A percentile compares a stretch with the other conserved stretches of the same genome.
Evolutionary conservation across 257 asterid species (phyloP).

Genomic region (Striga asiatica): DNA sequence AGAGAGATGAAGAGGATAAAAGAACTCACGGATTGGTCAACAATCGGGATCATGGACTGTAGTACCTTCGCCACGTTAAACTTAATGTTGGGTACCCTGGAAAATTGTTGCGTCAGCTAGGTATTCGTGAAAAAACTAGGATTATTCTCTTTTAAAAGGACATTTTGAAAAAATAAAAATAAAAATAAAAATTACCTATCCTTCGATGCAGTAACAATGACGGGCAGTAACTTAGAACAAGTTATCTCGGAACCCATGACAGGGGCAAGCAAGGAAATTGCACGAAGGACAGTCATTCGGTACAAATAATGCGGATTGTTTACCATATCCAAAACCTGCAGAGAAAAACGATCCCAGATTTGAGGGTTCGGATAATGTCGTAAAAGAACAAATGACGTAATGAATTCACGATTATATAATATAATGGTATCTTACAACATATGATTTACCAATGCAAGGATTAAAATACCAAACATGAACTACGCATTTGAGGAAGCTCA

Average conservation of each 20-base stretch:
- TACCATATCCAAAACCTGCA: constrained; percentile 73
- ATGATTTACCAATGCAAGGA: neutral
- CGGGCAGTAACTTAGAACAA: constrained; percentile 73
- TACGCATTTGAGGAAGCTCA: too few relatives aligned
- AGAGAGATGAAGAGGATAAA: constrained; percentile 5
- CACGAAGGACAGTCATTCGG: constrained; percentile 75
- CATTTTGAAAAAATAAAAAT: too few relatives aligned
- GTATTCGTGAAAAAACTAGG: neutral
- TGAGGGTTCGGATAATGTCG: neutral
- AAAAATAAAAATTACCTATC: constrained; percentile 43
- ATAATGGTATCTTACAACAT: neutral
- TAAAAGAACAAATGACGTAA: neutral
- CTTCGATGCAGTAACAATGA: constrained; percentile 57
- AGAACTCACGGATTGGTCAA: constrained; percentile 66
- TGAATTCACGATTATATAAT: constrained; percentile 25
- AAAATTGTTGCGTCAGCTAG: constrained; percentile 8
- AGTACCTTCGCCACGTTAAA: constrained; percentile 87
- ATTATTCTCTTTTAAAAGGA: neutral
- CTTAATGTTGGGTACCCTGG: constrained; percentile 92
- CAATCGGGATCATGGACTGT: constrained; percentile 78
- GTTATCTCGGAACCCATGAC: constrained; percentile 94
- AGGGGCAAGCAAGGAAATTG: constrained; percentile 80
- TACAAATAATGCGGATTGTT: constrained; percentile 73
- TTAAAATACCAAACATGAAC: neutral
- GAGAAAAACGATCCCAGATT: neutral